Base-by-base conservation (phyloP, 805 yeast species). In the Yamadazyma scolyti region DNA sequence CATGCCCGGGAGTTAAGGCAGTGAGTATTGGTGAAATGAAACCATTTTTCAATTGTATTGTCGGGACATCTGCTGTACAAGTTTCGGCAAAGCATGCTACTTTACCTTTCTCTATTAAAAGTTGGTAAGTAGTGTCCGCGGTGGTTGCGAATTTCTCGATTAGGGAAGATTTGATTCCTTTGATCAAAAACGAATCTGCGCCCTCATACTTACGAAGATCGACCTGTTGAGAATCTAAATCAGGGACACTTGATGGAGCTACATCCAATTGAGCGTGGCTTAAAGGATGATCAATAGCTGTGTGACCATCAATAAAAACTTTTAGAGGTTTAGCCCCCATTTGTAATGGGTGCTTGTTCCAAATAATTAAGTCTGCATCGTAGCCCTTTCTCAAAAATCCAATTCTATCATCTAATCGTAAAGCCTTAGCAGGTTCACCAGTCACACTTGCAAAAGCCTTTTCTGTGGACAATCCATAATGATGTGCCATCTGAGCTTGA, bases 401-500 rank as follows among this genome's bases (percentile, higher is more conserved):
- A n/a, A 32, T 20, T 12, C 36, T 21, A 13, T 32, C 9, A 13
- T 21, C 27, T 9, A 32, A 20, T 10, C 23, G 14, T 13, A 32
- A 21, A 10, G 27, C 26, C 15, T 27, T 27, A 5, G 36, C 36
- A 9, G 31, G 15, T 18, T 27, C 32, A n/a, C 36, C 36, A 8
- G 36, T 27, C 5, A 32, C 16, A 23, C 36, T 32, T 9, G 36
- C 26, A 26, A 32, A 32, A 4, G 36, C 31, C 10, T 15, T 17
- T 23, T 27, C 31, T 9, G 36, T 22, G 5, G 21, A 11, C 6
- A 29, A 23, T 8, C 32, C 32, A 23, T 29, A 32, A 14, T 32
- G 23, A 15, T 31, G 34, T 6, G 34, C 29, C 34, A 31, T 18
- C 16, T 31, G 34, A 8, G 34, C 34, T 12, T 31, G 34, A 13